These are phyloP conservation scores for Monosporascus sp. DNA, from an alignment of 2,329 filamentous ascomycete genomes.

Conservation along the genomic window DNA sequence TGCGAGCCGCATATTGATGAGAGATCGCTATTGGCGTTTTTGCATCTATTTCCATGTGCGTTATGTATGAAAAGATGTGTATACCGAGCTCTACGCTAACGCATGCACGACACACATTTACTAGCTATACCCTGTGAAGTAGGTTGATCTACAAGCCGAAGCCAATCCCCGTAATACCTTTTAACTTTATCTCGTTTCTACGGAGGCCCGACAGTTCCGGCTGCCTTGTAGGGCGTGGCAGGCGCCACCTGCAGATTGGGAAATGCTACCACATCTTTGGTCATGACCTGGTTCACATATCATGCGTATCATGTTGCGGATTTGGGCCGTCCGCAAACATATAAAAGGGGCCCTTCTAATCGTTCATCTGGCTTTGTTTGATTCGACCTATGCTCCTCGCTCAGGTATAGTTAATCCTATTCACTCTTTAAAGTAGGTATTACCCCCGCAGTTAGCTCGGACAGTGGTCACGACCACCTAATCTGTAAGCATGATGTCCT, in stretches of 20 bases:
- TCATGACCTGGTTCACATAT: neutral
- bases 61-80: too few relatives aligned
- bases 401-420: slow-evolving; percentile 2
- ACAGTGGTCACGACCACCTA: neutral
- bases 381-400: too few relatives aligned
- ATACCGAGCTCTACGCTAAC: too few relatives aligned
- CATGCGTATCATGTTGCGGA: neutral
- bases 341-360: neutral
- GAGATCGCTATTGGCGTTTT: too few relatives aligned
- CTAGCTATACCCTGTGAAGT: too few relatives aligned
- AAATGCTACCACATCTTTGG: neutral
- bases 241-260: neutral
- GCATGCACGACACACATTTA: too few relatives aligned
- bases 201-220: neutral
- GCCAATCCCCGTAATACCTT: neutral
- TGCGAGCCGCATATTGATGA: too few relatives aligned
- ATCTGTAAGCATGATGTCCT: slow-evolving; percentile 20
- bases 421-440: slow-evolving; percentile 8
- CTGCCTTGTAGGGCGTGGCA: neutral
- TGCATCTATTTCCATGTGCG: too few relatives aligned
- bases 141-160: too few relatives aligned
- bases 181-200: neutral
- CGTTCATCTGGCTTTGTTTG: too few relatives aligned
- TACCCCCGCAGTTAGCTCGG: slow-evolving; percentile 1
- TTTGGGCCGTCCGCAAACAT: neutral